These are phyloP conservation scores for Aspergillus felis DNA, from an alignment of 2,329 filamentous ascomycete species.

Conservation along the genomic window DNA sequence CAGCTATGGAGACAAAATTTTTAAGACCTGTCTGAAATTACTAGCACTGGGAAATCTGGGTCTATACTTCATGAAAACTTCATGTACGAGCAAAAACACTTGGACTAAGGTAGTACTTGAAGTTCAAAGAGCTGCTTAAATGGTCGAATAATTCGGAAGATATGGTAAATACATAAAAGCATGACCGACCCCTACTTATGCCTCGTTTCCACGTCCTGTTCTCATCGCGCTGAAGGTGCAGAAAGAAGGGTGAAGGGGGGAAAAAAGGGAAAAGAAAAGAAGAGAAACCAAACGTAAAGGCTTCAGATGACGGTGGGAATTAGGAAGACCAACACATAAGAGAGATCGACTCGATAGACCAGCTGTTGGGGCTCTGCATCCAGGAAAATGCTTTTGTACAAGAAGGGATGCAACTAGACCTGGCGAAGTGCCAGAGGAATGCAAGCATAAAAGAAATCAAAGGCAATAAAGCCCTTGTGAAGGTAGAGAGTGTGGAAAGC, in stretches of 20 bases:
- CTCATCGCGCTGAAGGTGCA: constrained; percentile 5
- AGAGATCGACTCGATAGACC: constrained; percentile 14
- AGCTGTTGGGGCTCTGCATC: constrained; percentile 6
- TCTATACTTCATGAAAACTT: background rate
- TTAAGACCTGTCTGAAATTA: background rate
- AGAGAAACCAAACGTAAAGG: constrained; percentile 3
- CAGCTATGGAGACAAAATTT: background rate
- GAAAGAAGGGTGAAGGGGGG: constrained; percentile 9
- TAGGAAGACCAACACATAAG: constrained; percentile 4
- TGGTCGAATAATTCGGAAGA: constrained; percentile 7
- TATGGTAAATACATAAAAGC: constrained; percentile 22
- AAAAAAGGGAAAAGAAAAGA: constrained; percentile 6
- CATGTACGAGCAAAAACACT: background rate
- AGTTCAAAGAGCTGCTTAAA: constrained; percentile 12
- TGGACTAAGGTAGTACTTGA: background rate
- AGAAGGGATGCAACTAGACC: constrained; percentile 11
- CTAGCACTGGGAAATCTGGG: background rate
- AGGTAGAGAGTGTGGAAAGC: constrained; percentile 4
- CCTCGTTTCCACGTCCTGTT: constrained; percentile 12
- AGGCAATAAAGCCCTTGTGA: background rate
- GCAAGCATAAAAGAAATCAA: constrained; percentile 7
- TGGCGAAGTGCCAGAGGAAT: constrained; percentile 8
- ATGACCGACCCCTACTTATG: constrained; percentile 8
- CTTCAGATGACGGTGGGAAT: background rate
- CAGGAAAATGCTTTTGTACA: constrained; percentile 33